Conservation (phyloP, 306 rosid genomes). For the Dryas drummondii region DNA sequence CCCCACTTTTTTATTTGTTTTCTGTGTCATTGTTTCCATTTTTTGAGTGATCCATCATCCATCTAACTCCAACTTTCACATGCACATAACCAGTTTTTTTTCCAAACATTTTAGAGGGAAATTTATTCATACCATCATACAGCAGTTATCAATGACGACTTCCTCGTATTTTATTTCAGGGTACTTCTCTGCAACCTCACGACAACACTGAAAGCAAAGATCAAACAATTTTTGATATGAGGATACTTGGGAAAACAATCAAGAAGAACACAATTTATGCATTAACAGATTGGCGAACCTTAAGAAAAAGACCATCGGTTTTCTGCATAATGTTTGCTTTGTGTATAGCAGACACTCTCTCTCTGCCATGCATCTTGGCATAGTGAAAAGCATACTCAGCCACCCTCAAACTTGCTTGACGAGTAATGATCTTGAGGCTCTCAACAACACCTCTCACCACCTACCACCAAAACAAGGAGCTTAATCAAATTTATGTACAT, state of each 20-base stretch:
- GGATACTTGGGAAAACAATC: conserved; percentile 5
- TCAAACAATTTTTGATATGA: conserved; percentile 20
- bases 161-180: conserved; percentile 94
- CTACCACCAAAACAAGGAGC: conserved; percentile 43
- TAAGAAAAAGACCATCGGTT: conserved; percentile 94
- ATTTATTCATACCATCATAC: conserved; percentile 80
- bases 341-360: conserved; percentile 97
- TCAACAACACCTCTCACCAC: conserved; percentile 99
- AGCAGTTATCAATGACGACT: conserved; percentile 97
- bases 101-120: not conserved
- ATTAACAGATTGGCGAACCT: conserved; percentile 29
- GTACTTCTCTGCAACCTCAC: conserved; percentile 97
- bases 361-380: conserved; percentile 91
- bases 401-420: conserved; percentile 96
- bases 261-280: conserved; percentile 5
- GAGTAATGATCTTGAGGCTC: conserved; percentile 97
- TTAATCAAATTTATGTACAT: conserved; percentile 21
- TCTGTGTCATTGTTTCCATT: not conserved
- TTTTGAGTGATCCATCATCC: no score
- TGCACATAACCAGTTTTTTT: not conserved
- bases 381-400: conserved; percentile 99
- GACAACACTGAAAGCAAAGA: conserved; percentile 73
- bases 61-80: not conserved
- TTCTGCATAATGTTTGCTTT: conserved; percentile 99
- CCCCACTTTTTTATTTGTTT: not conserved